phyloP scores from a whole-genome alignment of 192 early-diverging fungal species.

The Backusella australiensis region DNA sequence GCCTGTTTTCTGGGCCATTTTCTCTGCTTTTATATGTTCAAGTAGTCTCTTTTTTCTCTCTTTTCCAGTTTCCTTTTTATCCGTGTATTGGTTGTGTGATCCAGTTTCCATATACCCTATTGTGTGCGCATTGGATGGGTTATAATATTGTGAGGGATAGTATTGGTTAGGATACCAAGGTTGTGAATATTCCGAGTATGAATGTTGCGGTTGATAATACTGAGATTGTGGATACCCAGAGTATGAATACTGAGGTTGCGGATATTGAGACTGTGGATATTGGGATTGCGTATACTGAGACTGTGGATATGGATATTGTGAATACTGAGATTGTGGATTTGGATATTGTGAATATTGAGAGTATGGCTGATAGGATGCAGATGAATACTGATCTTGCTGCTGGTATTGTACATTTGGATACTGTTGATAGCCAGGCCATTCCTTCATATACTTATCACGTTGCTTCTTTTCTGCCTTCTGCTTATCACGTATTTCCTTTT shows the following conservation, averaged over 20 bases:
- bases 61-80: not conserved
- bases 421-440: not conserved
- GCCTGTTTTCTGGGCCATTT: not conserved
- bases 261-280: not conserved
- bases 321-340: not conserved
- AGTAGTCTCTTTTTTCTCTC: not conserved
- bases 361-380: not conserved
- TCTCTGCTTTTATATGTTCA: not conserved
- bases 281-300: not conserved
- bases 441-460: not conserved
- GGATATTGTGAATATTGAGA: not conserved
- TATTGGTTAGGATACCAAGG: not conserved
- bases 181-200: not conserved
- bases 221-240: not conserved
- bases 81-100: not conserved
- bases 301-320: not conserved
- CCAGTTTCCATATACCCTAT: not conserved
- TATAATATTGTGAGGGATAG: no score
- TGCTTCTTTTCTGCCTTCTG: not conserved
- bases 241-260: no score
- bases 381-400: not conserved
- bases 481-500: not conserved
- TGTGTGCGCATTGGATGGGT: not conserved
- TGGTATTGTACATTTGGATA: not conserved
- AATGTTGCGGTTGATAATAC: no score